Conservation (phyloP, 2,329 filamentous ascomycete species). For the Hymenotorrendiella dingleyae region DNA sequence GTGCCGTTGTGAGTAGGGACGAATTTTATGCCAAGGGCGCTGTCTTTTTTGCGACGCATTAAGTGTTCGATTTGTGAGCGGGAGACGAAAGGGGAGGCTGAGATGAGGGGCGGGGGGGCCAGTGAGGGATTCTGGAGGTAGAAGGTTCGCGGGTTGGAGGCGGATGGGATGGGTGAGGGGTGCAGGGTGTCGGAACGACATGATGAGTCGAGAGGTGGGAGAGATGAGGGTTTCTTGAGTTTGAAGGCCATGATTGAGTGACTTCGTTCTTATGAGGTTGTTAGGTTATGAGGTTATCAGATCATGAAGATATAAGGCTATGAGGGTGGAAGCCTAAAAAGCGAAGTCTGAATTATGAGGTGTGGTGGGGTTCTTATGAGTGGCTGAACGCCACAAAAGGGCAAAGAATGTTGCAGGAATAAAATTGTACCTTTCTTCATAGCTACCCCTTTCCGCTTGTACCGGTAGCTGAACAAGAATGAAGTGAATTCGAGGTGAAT, state of each 20-base stretch:
- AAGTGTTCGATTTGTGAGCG: constrained; percentile 10
- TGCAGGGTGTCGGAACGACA: constrained; percentile 9
- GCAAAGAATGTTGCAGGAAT: too few relatives aligned
- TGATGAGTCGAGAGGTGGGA: background rate
- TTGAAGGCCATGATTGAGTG: background rate
- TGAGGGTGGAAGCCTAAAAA: too few relatives aligned
- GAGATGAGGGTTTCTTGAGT: background rate
- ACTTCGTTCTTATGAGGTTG: too few relatives aligned
- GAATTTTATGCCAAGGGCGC: constrained; percentile 21
- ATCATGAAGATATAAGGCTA: too few relatives aligned
- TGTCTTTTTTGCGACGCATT: constrained; percentile 22
- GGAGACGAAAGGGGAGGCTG: constrained; percentile 19
- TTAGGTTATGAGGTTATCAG: too few relatives aligned
- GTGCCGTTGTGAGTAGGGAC: background rate
- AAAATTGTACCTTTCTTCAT: too few relatives aligned
- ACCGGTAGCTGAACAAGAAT: too few relatives aligned
- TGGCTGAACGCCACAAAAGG: too few relatives aligned
- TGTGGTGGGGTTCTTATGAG: too few relatives aligned
- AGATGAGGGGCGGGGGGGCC: constrained; percentile 20
- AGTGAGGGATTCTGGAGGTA: constrained; percentile 10
- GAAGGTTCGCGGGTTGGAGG: constrained; percentile 6
- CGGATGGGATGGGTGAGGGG: constrained; percentile 7
- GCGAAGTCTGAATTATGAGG: too few relatives aligned
- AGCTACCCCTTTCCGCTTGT: too few relatives aligned
- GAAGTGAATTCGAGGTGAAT: too few relatives aligned